A percentile compares a stretch with the other conserved stretches of the same genome.
These are phyloP conservation scores for Populus hybrid DNA, from an alignment of 441 rosid species.

Conservation along the genomic window DNA sequence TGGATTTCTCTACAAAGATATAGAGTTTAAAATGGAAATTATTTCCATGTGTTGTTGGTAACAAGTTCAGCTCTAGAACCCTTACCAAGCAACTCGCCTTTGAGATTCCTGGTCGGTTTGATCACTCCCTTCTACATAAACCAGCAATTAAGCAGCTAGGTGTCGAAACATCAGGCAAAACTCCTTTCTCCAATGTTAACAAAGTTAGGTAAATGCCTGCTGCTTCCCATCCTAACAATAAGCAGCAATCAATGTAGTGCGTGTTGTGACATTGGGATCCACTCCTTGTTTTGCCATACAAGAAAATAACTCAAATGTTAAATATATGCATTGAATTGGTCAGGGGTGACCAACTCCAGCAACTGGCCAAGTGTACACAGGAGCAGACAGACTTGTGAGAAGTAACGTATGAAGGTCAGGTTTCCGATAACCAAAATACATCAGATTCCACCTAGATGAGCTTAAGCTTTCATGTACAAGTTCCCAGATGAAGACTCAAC, in stretches of 20 bases:
- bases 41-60: slow-evolving; percentile 55
- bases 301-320: slow-evolving; percentile 30
- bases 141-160: slow-evolving; percentile 72
- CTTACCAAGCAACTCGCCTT: slow-evolving; percentile 39
- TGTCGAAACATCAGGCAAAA: slow-evolving; percentile 48
- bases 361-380: neutral
- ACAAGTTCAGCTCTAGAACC: slow-evolving; percentile 45
- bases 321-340: neutral
- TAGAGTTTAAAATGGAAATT: too few species aligned
- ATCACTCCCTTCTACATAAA: slow-evolving; percentile 48
- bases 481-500: neutral
- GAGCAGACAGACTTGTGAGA: neutral
- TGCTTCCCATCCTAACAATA: slow-evolving; percentile 55
- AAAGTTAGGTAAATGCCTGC: slow-evolving; percentile 50
- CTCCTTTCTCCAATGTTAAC: slow-evolving; percentile 45
- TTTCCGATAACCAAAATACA: neutral
- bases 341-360: neutral
- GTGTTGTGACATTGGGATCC: slow-evolving; percentile 43
- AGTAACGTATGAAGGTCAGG: neutral
- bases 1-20: too few species aligned
- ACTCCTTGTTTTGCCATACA: slow-evolving; percentile 40
- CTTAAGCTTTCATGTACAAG: neutral
- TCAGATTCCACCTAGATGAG: neutral
- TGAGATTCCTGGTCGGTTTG: slow-evolving; percentile 36
- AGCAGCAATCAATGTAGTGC: slow-evolving; percentile 65